phyloP scores from a whole-genome alignment of 2,329 filamentous ascomycete species.

The Sphaerulina musiva region DNA sequence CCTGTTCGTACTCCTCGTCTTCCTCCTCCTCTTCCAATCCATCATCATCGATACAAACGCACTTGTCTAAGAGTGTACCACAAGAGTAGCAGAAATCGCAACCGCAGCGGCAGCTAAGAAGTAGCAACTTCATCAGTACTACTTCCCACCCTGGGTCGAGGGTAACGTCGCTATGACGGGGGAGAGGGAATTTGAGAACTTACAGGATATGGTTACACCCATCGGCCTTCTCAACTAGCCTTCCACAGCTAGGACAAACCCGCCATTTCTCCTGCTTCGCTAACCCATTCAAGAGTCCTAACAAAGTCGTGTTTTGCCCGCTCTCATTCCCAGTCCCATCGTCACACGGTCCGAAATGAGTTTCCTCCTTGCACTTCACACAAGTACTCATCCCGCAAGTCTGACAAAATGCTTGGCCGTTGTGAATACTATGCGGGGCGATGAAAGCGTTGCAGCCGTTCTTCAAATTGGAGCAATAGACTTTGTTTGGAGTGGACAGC shows the following conservation, averaged over 20 bases:
- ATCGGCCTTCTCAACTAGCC: conserved; percentile 13
- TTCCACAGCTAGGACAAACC: conserved; percentile 13
- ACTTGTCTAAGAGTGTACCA: conserved; percentile 3
- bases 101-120: conserved; percentile 8
- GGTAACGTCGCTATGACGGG: too few species aligned
- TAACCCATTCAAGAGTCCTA: background rate
- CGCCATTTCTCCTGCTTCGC: conserved; percentile 9
- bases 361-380: conserved; percentile 16
- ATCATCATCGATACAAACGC: conserved; percentile 3
- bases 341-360: conserved; percentile 19
- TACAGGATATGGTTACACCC: conserved; percentile 17
- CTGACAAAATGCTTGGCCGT: conserved; percentile 21
- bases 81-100: conserved; percentile 15
- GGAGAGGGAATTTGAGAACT: background rate
- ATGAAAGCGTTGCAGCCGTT: conserved; percentile 16
- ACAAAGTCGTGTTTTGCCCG: background rate
- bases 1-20: background rate
- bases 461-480: conserved; percentile 14
- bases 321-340: background rate
- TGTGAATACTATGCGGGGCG: conserved; percentile 20
- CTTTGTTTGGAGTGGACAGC: conserved; percentile 16
- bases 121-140: background rate
- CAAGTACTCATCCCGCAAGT: conserved; percentile 18
- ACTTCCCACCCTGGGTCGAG: background rate
- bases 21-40: conserved; percentile 7